These are phyloP conservation scores for Macrophomina phaseolina DNA, from an alignment of 2,329 filamentous ascomycete species.

Conservation along the genomic window DNA sequence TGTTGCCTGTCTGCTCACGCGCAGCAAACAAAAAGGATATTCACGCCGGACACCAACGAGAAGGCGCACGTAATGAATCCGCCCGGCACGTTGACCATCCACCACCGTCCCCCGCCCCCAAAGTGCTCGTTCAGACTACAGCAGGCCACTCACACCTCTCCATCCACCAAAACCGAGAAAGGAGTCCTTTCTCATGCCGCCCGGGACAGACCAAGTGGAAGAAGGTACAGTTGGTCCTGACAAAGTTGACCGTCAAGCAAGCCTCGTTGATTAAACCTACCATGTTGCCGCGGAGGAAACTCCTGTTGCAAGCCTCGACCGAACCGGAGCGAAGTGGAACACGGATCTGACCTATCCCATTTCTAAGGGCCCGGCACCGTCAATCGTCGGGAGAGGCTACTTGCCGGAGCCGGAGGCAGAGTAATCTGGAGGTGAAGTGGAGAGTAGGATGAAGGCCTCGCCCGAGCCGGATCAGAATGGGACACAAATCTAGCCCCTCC, in stretches of 20 bases:
- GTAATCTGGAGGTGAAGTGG: too few species aligned
- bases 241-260: constrained; percentile 79
- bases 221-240: constrained; percentile 91
- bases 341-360: constrained; percentile 46
- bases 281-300: too few species aligned
- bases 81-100: not conserved
- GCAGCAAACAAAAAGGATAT: not conserved
- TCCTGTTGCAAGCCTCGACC: constrained; percentile 82
- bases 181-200: not conserved
- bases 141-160: not conserved
- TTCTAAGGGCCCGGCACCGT: too few species aligned
- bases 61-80: not conserved
- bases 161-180: too few species aligned
- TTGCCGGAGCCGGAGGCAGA: too few species aligned
- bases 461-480: too few species aligned
- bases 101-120: not conserved
- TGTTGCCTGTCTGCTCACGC: not conserved
- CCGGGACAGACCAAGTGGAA: constrained; percentile 60
- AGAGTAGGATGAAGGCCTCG: too few species aligned
- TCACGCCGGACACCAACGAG: constrained; percentile 2
- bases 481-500: too few species aligned
- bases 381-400: too few species aligned
- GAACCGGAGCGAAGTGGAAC: constrained; percentile 63
- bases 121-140: not conserved
- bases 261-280: too few species aligned